These are phyloP conservation scores for Fusarium equiseti DNA, from an alignment of 2,329 filamentous ascomycete species.

Conservation along the genomic window DNA sequence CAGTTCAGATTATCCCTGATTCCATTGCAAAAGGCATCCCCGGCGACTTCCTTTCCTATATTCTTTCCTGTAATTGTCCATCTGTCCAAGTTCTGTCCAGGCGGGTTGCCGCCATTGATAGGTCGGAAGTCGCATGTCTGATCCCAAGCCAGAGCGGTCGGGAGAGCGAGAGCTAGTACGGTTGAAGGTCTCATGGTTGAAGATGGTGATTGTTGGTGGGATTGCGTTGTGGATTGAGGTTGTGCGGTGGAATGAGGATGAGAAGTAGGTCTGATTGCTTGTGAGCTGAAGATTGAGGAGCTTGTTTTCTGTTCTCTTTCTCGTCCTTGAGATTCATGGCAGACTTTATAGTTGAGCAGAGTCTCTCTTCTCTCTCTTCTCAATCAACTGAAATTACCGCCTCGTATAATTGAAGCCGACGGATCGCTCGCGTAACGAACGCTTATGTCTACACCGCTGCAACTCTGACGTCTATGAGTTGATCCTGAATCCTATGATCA, in stretches of 20 bases:
- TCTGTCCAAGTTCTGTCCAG: background rate
- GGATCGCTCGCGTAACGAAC: background rate
- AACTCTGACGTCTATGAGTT: background rate
- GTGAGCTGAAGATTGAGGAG: background rate
- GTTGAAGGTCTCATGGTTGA: background rate
- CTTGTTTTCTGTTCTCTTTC: background rate
- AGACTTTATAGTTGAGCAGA: background rate
- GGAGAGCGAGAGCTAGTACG: background rate
- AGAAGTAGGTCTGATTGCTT: background rate
- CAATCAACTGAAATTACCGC: background rate
- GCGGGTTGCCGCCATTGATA: background rate
- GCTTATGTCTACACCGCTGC: background rate
- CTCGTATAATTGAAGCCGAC: background rate
- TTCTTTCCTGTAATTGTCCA: constrained; percentile 6
- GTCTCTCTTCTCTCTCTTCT: no score
- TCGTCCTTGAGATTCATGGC: background rate
- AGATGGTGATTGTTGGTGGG: background rate
- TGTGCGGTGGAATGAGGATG: background rate
- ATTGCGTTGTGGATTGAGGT: background rate
- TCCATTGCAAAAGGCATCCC: background rate
- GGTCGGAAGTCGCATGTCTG: background rate
- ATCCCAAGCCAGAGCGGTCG: background rate
- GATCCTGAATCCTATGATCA: no score
- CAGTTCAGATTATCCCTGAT: background rate
- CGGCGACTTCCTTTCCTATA: background rate